Evolutionary conservation across 1,139 yeast species (phyloP), one percentile per base, ranked within the genome.

Genomic region (Kluyveromyces sp.): DNA sequence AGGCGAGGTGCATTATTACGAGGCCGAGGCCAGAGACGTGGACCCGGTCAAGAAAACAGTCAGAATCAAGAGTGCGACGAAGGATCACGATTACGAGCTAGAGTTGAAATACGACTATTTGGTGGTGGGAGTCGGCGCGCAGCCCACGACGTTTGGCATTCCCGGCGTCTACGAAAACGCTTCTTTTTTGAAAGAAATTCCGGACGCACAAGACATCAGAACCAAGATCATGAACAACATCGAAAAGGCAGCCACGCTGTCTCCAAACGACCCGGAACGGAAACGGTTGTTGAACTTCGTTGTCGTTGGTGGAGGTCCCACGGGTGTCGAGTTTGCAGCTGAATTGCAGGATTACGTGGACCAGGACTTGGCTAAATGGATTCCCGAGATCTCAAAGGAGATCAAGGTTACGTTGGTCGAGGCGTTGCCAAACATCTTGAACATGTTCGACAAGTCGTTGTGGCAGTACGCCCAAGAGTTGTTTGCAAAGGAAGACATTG

Each of bases 291-390:
- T 87, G 56, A 82, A 82, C 51, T 80, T 88, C 55, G 88, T 87
- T 48, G 92, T 87, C 49, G 94, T 89, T 52, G 96, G 96, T 56
- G 96, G 96, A 64, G 96, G 96, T 50, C 95, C 96, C 61, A 88
- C 96, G 43, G 96, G 96, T 68, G 96, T 88, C 50, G 96, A 88
- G 66, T 84, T 85, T 59, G 95, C 96, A 53, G 96, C 95, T 59
- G 96, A 89, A 68, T 70, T 89, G 57, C 94, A 85, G 67, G 97
- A 89, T 67, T 89, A 86, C 67, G 83, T 88, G 53, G 94, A 85
- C 65, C 94, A 87, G 66, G 96, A 89, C 66, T 73, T 89, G 70
- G 71, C 71, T 57, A 83, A 80, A 67, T 86, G 94, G 94, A 80
- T 84, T 70, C 96, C 96, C 40, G 86, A 77, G 58, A 77, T 88